These are phyloP conservation scores for Phytophthora palmivora DNA, from an alignment of 352 stramenopile species.

Conservation along the genomic window DNA sequence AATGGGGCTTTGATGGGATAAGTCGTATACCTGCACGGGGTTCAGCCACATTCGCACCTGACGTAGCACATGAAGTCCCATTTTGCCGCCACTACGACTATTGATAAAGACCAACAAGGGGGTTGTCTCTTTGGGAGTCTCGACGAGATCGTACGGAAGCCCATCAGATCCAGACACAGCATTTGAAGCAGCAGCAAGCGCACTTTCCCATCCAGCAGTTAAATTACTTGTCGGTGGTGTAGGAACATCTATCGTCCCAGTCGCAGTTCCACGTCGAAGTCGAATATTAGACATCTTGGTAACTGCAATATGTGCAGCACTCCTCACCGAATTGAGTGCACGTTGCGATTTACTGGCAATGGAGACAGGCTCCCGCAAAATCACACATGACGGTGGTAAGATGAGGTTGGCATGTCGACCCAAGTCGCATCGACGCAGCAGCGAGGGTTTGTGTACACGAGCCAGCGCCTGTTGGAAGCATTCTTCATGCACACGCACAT, in stretches of 20 bases:
- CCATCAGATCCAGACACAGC: constrained; percentile 29
- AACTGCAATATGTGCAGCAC: constrained; percentile 67
- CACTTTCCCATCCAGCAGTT: constrained; percentile 22
- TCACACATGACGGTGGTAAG: constrained; percentile 67
- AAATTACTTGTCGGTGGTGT: constrained; percentile 26
- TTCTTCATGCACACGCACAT: constrained; percentile 80
- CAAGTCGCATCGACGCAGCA: constrained; percentile 75
- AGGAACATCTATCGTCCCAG: constrained; percentile 9
- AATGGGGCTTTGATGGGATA: constrained; percentile 93
- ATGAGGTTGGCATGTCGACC: constrained; percentile 73
- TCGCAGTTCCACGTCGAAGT: constrained; percentile 46
- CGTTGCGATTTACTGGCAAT: constrained; percentile 66
- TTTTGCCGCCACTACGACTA: constrained; percentile 92
- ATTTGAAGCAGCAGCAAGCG: constrained; percentile 27
- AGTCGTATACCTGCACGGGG: constrained; percentile 96
- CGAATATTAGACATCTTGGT: constrained; percentile 78
- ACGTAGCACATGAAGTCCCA: constrained; percentile 93
- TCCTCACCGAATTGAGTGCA: constrained; percentile 73
- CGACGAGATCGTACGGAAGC: constrained; percentile 69
- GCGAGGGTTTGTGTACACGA: constrained; percentile 31
- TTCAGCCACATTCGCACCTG: constrained; percentile 95
- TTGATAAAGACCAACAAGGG: constrained; percentile 96
- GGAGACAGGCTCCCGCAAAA: constrained; percentile 41
- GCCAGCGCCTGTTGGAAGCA: constrained; percentile 62
- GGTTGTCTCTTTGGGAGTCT: constrained; percentile 52